A percentile compares a stretch with the other conserved stretches of the same genome.
Conservation (phyloP, 1,284 basidiomycete genomes). For the Sporisorium exsertum region DNA sequence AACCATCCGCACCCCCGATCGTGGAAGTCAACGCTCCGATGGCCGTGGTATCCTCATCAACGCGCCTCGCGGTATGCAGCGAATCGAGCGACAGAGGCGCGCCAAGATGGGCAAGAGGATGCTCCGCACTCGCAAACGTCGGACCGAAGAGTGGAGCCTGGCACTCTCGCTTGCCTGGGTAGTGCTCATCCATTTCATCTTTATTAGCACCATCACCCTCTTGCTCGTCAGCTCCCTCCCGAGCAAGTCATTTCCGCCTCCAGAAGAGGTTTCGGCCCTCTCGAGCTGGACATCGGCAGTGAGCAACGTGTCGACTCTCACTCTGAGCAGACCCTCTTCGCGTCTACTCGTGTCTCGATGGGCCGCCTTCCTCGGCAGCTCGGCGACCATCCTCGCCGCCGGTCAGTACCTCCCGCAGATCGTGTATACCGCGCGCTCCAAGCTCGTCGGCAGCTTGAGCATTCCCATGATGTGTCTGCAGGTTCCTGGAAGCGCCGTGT, state of each 20-base stretch:
- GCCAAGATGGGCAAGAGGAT: conserved; percentile 22
- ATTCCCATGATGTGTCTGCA: conserved; percentile 96
- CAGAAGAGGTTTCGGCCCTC: conserved; percentile 39
- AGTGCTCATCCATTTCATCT: conserved; percentile 76
- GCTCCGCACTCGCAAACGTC: conserved; percentile 45
- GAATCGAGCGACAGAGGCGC: conserved; percentile 40
- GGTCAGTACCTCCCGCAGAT: conserved; percentile 91
- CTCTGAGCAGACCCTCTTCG: conserved; percentile 47
- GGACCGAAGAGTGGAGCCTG: conserved; percentile 79
- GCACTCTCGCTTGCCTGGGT: conserved; percentile 81
- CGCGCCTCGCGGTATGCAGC: conserved; percentile 41
- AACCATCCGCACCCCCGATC: conserved; percentile 5
- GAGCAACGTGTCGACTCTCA: conserved; percentile 7
- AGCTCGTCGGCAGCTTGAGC: conserved; percentile 89
- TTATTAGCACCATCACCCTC: conserved; percentile 34
- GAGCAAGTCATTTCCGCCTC: conserved; percentile 35
- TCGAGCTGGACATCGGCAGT: conserved; percentile 22
- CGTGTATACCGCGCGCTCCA: conserved; percentile 79
- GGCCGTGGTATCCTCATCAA: conserved; percentile 19
- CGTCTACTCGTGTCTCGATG: conserved; percentile 71
- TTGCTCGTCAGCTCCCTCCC: conserved; percentile 33
- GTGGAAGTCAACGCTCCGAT: conserved; percentile 3
- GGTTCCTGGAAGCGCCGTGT: conserved; percentile 87
- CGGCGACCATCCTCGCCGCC: conserved; percentile 80
- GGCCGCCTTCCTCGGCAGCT: conserved; percentile 89